phyloP scores from a whole-genome alignment of 1,284 basidiomycete genomes.

The Baeospora myosura region DNA sequence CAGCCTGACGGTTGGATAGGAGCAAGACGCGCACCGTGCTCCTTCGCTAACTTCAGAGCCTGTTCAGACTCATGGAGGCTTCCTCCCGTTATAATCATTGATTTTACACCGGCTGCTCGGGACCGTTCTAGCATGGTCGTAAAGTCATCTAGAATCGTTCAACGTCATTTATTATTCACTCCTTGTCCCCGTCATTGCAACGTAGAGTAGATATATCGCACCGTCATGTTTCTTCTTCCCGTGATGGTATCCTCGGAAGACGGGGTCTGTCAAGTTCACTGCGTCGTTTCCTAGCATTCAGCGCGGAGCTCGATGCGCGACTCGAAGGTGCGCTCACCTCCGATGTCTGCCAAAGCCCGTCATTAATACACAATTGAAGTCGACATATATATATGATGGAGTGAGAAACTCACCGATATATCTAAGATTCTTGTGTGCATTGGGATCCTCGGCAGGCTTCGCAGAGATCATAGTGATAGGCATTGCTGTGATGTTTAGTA shows the following conservation, averaged over 20 bases:
- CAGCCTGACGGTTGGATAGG: slow-evolving; percentile 1
- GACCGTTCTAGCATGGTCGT: slow-evolving; percentile 56
- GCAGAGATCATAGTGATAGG: slow-evolving; percentile 22
- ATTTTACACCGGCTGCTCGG: slow-evolving; percentile 56
- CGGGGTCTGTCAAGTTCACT: slow-evolving; percentile 59
- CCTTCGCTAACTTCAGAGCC: slow-evolving; percentile 40
- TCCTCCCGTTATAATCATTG: slow-evolving; percentile 81
- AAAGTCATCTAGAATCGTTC: slow-evolving; percentile 59
- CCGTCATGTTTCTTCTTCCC: slow-evolving; percentile 51
- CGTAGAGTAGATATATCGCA: slow-evolving; percentile 11
- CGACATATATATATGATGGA: too few species aligned
- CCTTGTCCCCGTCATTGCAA: neutral
- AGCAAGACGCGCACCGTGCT: slow-evolving; percentile 37
- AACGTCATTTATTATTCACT: neutral
- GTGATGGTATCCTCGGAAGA: slow-evolving; percentile 50
- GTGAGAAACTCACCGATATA: slow-evolving; percentile 32
- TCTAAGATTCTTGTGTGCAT: slow-evolving; percentile 19
- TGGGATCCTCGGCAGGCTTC: slow-evolving; percentile 14
- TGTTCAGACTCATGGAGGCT: slow-evolving; percentile 40
- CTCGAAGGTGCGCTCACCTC: slow-evolving; percentile 22
- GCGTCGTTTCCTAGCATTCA: too few species aligned
- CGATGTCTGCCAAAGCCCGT: too few species aligned
- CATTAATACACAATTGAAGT: too few species aligned
- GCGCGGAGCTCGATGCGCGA: too few species aligned
- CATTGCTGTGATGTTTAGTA: slow-evolving; percentile 14